phyloP scores from a whole-genome alignment of 2,329 filamentous ascomycete genomes.

The Cryphonectria nitschkei region DNA sequence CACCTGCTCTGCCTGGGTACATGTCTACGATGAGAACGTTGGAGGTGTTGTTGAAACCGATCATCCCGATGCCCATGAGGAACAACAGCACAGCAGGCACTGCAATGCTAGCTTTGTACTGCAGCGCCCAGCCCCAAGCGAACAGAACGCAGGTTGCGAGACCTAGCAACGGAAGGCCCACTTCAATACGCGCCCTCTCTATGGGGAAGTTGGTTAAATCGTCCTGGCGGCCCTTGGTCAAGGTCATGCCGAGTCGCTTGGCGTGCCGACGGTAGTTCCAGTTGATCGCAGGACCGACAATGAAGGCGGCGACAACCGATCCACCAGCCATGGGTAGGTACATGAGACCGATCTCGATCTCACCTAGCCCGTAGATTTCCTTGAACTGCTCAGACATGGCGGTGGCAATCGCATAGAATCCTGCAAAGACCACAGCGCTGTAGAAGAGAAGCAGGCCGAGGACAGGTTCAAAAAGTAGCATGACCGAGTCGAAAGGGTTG shows the following conservation, averaged over 20 bases:
- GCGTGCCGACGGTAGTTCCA: constrained; percentile 70
- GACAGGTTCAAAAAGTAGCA: constrained; percentile 82
- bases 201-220: constrained; percentile 55
- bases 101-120: constrained; percentile 47
- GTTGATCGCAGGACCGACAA: constrained; percentile 62
- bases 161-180: constrained; percentile 55
- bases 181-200: constrained; percentile 53
- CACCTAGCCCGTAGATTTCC: constrained; percentile 61
- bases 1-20: constrained; percentile 54
- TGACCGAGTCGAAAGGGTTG: constrained; percentile 84
- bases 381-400: constrained; percentile 49
- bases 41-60: constrained; percentile 57
- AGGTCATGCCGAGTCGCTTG: constrained; percentile 51
- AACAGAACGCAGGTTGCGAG: constrained; percentile 52
- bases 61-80: constrained; percentile 52
- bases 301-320: constrained; percentile 49
- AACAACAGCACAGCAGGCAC: constrained; percentile 52
- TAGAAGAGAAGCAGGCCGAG: constrained; percentile 57
- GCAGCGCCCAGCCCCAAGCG: constrained; percentile 56
- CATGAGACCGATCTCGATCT: constrained; percentile 57
- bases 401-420: constrained; percentile 53
- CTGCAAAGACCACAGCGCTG: constrained; percentile 51
- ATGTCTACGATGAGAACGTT: constrained; percentile 61
- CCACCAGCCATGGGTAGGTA: constrained; percentile 56
- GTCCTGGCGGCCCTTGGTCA: constrained; percentile 56